Evolutionary conservation across 257 asterid species (phyloP).

Genomic region (Przewalskia tangutica): DNA sequence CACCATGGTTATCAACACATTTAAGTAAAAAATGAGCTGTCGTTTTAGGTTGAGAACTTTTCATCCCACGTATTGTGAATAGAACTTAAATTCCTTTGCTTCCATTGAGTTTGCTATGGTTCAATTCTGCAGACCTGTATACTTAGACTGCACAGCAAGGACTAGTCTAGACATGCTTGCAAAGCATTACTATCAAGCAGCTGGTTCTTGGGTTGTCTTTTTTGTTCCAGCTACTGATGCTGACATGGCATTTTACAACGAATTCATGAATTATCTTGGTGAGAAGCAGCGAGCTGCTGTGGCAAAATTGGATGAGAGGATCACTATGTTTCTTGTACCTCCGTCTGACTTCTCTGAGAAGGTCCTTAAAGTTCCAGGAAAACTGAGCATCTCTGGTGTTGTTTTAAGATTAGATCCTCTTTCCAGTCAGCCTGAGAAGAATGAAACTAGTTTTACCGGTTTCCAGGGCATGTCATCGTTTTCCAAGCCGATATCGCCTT

Average conservation of each 20-base stretch:
- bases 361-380: constrained; percentile 83
- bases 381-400: constrained; percentile 85
- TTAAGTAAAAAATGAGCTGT: not conserved
- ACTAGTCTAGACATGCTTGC: constrained; percentile 90
- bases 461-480: constrained; percentile 24
- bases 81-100: not conserved
- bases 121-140: constrained; percentile 60
- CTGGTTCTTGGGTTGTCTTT: constrained; percentile 77
- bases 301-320: constrained; percentile 68
- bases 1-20: no score
- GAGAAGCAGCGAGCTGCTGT: constrained; percentile 93
- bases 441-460: constrained; percentile 23
- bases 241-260: constrained; percentile 74
- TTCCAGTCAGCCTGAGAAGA: constrained; percentile 31
- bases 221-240: constrained; percentile 83
- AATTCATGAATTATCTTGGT: constrained; percentile 77
- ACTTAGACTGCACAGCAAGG: constrained; percentile 86
- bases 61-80: not conserved
- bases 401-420: constrained; percentile 54
- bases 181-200: constrained; percentile 82
- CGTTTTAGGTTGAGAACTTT: not conserved
- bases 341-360: constrained; percentile 92
- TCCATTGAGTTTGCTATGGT: not conserved
- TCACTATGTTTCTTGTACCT: constrained; percentile 84
- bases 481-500: constrained; percentile 45